Evolutionary conservation across 2,329 filamentous ascomycete species (phyloP).

Genomic region (Hypoxylon sp.): DNA sequence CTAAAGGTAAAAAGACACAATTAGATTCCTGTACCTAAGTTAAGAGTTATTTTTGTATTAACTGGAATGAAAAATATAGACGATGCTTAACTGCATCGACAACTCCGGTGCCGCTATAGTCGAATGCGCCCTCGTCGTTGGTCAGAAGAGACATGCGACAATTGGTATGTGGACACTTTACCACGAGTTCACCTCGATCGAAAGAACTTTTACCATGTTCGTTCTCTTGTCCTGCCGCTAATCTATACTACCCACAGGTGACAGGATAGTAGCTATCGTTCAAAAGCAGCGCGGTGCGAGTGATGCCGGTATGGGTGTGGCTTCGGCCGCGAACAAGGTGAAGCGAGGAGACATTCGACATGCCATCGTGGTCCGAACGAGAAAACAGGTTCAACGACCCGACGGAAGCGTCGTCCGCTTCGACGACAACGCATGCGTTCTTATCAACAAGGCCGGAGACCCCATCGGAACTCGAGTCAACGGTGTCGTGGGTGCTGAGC

Average conservation of each 20-base stretch:
- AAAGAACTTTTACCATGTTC: no score
- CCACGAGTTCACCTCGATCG: background rate
- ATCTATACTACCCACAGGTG: slow-evolving; percentile 64
- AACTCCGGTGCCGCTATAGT: slow-evolving; percentile 97
- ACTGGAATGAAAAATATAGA: slow-evolving; percentile 58
- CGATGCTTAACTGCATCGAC: slow-evolving; percentile 99
- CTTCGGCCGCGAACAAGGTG: slow-evolving; percentile 86
- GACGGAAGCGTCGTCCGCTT: slow-evolving; percentile 93
- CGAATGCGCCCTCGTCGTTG: slow-evolving; percentile 92
- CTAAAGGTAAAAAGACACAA: slow-evolving; percentile 69
- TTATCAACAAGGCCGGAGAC: slow-evolving; percentile 96
- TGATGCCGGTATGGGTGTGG: slow-evolving; percentile 74
- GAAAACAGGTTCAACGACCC: slow-evolving; percentile 83
- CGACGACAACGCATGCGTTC: slow-evolving; percentile 96
- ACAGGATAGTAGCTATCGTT: slow-evolving; percentile 96
- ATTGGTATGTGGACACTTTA: slow-evolving; percentile 72
- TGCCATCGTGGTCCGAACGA: slow-evolving; percentile 91
- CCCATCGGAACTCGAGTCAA: slow-evolving; percentile 93
- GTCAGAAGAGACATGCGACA: slow-evolving; percentile 86
- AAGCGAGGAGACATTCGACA: slow-evolving; percentile 96
- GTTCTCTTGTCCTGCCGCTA: background rate
- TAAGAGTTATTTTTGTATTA: background rate
- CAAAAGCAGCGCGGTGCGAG: slow-evolving; percentile 91
- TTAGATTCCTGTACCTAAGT: no score
- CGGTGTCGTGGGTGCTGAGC: slow-evolving; percentile 87